Evolutionary conservation across 306 rosid species (phyloP), one percentile per base, ranked within the genome.

Genomic region (Dryas octopetala): DNA sequence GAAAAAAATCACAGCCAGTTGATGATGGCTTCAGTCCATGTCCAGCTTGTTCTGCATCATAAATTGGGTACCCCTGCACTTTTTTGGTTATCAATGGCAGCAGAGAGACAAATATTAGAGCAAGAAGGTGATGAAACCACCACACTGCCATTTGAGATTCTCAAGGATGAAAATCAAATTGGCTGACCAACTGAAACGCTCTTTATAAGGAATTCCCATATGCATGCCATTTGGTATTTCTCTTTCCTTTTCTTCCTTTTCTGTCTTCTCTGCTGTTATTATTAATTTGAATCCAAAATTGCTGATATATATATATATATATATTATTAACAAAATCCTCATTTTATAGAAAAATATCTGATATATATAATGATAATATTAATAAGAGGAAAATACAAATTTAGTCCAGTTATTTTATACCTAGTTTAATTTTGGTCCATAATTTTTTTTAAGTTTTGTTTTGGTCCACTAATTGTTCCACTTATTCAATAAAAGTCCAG

Each of bases 1-100:
- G 40, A 43, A 79, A 82, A 7, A 74, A 77, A 77, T 86, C 81
- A 73, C 88, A 86, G 6, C 73, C 55, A 12, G 51, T 7, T 43
- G 32, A 1, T 53, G 44, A 38, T 28, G 9, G 41, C 41, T 50
- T 48, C 61, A 51, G 49, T 17, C 13, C 41, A 32, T 32, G 38
- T 54, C 40, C 15, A 61, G 23, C n/a, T 47, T 40, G 2, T 60
- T 4, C 32, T 14, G 71, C 19, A 67, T 48, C 43, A 3, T 16
- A 49, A 59, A 59, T 46, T 47, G 17, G 19, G 54, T 45, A 49
- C 6, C 72, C 85, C 6, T 74, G 76, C 9, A 54, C 86, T 51
- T n/a, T 44, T 47, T 10, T 3, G 49, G 50, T 17, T 48, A 40
- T 23, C 54, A 66, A 47, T 23, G 40, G 10, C 17, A 66, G 44